Base-by-base conservation (phyloP, 2,329 filamentous ascomycete species). In the Polytolypa hystricis region DNA sequence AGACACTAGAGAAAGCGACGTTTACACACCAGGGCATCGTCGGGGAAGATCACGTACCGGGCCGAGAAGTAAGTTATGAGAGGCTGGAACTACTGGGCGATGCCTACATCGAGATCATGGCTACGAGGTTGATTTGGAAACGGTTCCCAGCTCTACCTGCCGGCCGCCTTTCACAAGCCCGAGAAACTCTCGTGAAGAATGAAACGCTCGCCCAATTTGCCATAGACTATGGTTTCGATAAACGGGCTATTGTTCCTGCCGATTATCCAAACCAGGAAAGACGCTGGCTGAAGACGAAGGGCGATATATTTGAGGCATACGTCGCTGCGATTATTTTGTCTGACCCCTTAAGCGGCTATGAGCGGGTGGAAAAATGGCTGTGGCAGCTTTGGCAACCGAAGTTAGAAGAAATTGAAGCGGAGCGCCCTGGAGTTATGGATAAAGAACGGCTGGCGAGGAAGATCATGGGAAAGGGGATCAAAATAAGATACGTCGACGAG, bases 241-340 rank as follows among this genome's bases (percentile, higher is more conserved):
- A 73, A 47, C 72, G 70, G 20, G 71, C 82, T 5, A 67, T 66
- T 18, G 62, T 82, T 2, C 79, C 71, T 1, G 43, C 47, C 9
- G 68, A 70, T 43, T 42, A 62, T 61, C 16, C 51, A 44, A 31
- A 59, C 50, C 35, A 70, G 51, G 38, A 58, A 52, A 53, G 78
- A 71, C 54, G 71, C 70, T 68, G 73, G 41, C 71, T 65, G 10
- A 95, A 95, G 57, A 76, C 85, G 7, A 69, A 82, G 38, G 87
- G 80, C 6, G 89, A 96, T 53, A 71, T 95, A 12, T 93, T 95
- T 49, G 89, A 96, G 56, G 82, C 89, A 0, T 95, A 93, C 48
- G 74, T 93, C 11, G 87, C 82, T 6, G 87, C 81, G 3, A 61
- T 87, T 4, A 71, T 93, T 21, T 62, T 84, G 2, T 77, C 79